A percentile compares a stretch with the other conserved stretches of the same genome.
These are phyloP conservation scores for Wallacemonas sp. DNA, from an alignment of 208 protist genomes.

Conservation along the genomic window DNA sequence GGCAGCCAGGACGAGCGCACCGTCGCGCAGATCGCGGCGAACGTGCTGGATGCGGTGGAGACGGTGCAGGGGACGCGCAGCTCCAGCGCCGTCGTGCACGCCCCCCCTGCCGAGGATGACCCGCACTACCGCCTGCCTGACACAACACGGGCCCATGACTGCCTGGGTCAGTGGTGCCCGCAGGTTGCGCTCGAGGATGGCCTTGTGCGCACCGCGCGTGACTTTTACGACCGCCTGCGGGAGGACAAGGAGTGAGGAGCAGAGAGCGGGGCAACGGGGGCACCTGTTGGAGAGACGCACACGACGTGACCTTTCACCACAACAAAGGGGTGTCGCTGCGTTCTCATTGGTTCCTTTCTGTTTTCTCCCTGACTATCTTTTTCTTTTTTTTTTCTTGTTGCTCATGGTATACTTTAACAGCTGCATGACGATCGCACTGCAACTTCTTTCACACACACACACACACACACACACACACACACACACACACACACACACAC, in stretches of 20 bases:
- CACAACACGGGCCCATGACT: conserved; percentile 51
- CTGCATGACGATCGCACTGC: no score
- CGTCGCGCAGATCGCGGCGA: conserved; percentile 62
- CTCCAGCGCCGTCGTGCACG: conserved; percentile 15
- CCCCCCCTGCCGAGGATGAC: conserved; percentile 46
- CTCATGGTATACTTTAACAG: no score
- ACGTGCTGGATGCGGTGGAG: conserved; percentile 36
- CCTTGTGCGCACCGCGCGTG: conserved; percentile 37
- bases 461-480: no score
- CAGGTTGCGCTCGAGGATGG: conserved; percentile 49
- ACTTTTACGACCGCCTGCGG: conserved; percentile 36
- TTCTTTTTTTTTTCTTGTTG: background rate
- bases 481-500: no score
- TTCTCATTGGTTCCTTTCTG: background rate
- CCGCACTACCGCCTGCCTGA: conserved; percentile 64
- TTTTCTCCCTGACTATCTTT: background rate
- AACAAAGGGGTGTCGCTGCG: background rate
- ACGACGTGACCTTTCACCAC: no score
- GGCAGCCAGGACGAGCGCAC: conserved; percentile 77
- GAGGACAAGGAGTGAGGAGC: no score
- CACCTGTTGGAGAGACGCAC: no score
- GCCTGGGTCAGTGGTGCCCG: conserved; percentile 58
- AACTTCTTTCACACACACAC: no score
- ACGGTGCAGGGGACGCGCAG: background rate
- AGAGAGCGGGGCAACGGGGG: no score